Conservation (phyloP, 2,329 filamentous ascomycete genomes). For the Phoma sp. region DNA sequence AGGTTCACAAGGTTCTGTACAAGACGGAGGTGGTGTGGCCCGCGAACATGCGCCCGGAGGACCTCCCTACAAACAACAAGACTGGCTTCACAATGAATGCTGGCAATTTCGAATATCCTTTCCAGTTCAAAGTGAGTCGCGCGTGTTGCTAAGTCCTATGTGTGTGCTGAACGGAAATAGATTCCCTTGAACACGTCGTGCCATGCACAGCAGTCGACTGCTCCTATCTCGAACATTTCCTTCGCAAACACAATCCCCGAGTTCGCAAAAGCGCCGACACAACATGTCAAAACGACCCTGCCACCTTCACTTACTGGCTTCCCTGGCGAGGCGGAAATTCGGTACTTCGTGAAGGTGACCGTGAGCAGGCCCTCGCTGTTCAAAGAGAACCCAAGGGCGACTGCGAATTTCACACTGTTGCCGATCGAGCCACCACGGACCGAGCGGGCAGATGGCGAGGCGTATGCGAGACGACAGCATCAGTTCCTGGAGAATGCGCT, state of each 20-base stretch:
- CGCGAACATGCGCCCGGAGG: slow-evolving; percentile 52
- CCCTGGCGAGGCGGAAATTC: slow-evolving; percentile 84
- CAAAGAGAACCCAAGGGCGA: slow-evolving; percentile 81
- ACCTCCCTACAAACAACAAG: slow-evolving; percentile 48
- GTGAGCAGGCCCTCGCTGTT: slow-evolving; percentile 86
- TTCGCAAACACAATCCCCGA: slow-evolving; percentile 53
- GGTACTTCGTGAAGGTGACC: slow-evolving; percentile 95
- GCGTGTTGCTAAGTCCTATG: neutral
- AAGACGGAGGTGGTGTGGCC: slow-evolving; percentile 76
- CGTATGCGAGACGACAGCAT: slow-evolving; percentile 78
- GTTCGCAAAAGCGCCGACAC: slow-evolving; percentile 54
- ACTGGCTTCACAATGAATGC: slow-evolving; percentile 66
- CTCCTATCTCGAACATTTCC: slow-evolving; percentile 51
- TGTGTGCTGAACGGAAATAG: slow-evolving; percentile 31
- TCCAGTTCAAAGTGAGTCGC: slow-evolving; percentile 74
- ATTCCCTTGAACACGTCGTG: slow-evolving; percentile 75
- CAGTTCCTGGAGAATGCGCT: slow-evolving; percentile 56
- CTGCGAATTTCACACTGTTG: slow-evolving; percentile 75
- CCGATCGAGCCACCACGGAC: slow-evolving; percentile 89
- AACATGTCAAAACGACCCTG: slow-evolving; percentile 83
- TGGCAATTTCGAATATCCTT: slow-evolving; percentile 77
- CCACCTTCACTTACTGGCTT: slow-evolving; percentile 90
- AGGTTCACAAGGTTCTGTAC: slow-evolving; percentile 72
- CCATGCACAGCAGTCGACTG: slow-evolving; percentile 37
- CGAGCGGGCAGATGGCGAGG: slow-evolving; percentile 72